These are phyloP conservation scores for Termitomyces sp. DNA, from an alignment of 768 basidiomycete species.

Conservation along the genomic window DNA sequence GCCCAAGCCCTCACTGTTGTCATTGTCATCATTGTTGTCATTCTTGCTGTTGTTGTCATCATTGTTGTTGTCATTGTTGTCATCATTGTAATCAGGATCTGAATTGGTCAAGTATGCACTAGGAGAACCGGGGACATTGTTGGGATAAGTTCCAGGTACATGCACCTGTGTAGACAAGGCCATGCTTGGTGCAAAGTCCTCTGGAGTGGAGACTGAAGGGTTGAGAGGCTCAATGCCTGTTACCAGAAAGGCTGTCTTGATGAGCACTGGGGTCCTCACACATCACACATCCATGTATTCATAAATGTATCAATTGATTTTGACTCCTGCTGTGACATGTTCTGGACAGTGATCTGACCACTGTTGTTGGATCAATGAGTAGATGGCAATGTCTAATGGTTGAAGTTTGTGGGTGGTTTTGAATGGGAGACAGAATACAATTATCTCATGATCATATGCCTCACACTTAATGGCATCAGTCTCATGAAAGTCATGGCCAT, in stretches of 20 bases:
- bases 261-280: background rate
- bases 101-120: background rate
- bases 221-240: background rate
- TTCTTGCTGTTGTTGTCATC: too few relatives aligned
- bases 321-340: background rate
- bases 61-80: too few relatives aligned
- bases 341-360: background rate
- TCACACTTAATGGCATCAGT: background rate
- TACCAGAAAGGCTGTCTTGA: background rate
- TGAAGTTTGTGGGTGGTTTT: background rate
- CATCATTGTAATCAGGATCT: too few relatives aligned
- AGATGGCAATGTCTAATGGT: background rate
- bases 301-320: background rate
- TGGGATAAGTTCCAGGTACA: background rate
- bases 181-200: background rate
- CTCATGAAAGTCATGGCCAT: background rate
- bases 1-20: too few relatives aligned
- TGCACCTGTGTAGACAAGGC: background rate
- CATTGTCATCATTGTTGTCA: too few relatives aligned
- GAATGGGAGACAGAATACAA: background rate
- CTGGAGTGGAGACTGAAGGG: background rate
- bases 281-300: background rate
- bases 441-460: background rate
- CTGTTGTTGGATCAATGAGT: background rate
- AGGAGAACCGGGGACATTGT: background rate